Conservation (phyloP, 2,329 filamentous ascomycete species). For the Ascochyta fabae region DNA sequence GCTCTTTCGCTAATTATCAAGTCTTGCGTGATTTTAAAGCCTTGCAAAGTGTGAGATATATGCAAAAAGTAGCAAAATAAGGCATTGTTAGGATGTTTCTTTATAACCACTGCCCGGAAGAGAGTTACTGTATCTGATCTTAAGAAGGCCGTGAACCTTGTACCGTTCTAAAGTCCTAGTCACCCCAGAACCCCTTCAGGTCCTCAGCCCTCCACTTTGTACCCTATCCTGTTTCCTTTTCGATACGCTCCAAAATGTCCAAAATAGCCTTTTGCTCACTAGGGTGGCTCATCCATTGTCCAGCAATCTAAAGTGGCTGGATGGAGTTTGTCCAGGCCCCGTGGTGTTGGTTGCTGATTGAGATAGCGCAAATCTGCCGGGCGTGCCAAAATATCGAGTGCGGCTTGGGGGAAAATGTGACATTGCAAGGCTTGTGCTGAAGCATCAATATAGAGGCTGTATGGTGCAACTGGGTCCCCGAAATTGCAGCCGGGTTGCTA, state of each 20-base stretch:
- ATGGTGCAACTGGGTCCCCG: not conserved
- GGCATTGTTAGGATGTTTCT: too few species aligned
- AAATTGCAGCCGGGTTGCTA: not conserved
- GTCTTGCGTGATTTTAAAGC: too few species aligned
- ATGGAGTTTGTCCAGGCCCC: slow-evolving; percentile 56
- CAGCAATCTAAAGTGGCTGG: slow-evolving; percentile 58
- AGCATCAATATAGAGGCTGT: not conserved
- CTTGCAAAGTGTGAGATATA: too few species aligned
- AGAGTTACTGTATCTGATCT: too few species aligned
- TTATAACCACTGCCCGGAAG: too few species aligned
- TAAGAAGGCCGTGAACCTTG: too few species aligned
- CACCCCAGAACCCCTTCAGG: slow-evolving; percentile 59
- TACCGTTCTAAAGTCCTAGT: not conserved
- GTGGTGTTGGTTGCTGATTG: slow-evolving; percentile 53
- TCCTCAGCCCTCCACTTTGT: slow-evolving; percentile 62
- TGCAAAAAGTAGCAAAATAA: too few species aligned
- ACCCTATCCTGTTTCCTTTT: slow-evolving; percentile 61
- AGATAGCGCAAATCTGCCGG: slow-evolving; percentile 56
- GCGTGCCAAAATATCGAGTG: slow-evolving; percentile 57
- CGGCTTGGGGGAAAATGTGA: not conserved
- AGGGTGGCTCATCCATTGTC: slow-evolving; percentile 55
- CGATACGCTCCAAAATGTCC: slow-evolving; percentile 57
- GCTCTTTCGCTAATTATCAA: too few species aligned
- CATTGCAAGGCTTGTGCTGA: not conserved
- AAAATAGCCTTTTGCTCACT: slow-evolving; percentile 56